Evolutionary conservation across 805 yeast species (phyloP).

Genomic region (Dipodascopsis tothii): DNA sequence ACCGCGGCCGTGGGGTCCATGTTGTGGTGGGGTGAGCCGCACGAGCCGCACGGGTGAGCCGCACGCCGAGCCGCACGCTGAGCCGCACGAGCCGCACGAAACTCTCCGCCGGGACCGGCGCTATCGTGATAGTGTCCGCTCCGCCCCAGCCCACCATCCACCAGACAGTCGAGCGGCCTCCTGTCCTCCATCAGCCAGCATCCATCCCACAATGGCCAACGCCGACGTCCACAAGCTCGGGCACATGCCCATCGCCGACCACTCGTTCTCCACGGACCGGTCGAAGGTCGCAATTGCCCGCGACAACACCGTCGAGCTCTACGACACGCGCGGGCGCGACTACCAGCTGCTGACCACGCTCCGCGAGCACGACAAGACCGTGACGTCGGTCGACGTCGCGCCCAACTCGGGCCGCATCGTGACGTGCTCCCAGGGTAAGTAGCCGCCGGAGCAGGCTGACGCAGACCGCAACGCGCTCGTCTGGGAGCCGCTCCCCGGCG

Average conservation of each 20-base stretch:
- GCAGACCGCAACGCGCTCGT: constrained; percentile 89
- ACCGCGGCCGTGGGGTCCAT: no score
- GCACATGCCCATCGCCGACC: constrained; percentile 82
- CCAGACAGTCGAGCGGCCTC: constrained; percentile 34
- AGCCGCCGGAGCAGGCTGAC: background rate
- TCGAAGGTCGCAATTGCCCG: constrained; percentile 72
- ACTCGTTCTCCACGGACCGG: constrained; percentile 69
- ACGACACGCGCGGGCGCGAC: constrained; percentile 43
- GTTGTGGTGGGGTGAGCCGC: no score
- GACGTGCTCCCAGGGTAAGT: constrained; percentile 70
- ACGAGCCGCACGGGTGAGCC: no score
- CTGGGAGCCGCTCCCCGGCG: constrained; percentile 70
- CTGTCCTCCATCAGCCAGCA: constrained; percentile 22
- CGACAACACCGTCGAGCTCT: constrained; percentile 67
- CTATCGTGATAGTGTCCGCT: no score
- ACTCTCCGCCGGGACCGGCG: no score
- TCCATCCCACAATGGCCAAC: constrained; percentile 10
- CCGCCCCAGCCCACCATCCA: background rate
- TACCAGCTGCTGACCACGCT: constrained; percentile 62
- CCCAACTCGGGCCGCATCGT: constrained; percentile 73
- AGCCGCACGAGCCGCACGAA: no score
- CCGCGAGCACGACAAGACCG: constrained; percentile 83
- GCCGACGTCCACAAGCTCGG: constrained; percentile 56
- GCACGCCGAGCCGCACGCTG: no score
- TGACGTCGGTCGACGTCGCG: constrained; percentile 90